A percentile compares a stretch with the other conserved stretches of the same genome.
phyloP scores from a whole-genome alignment of 2,329 filamentous ascomycete species.

The Tricladium varicosporioides region DNA sequence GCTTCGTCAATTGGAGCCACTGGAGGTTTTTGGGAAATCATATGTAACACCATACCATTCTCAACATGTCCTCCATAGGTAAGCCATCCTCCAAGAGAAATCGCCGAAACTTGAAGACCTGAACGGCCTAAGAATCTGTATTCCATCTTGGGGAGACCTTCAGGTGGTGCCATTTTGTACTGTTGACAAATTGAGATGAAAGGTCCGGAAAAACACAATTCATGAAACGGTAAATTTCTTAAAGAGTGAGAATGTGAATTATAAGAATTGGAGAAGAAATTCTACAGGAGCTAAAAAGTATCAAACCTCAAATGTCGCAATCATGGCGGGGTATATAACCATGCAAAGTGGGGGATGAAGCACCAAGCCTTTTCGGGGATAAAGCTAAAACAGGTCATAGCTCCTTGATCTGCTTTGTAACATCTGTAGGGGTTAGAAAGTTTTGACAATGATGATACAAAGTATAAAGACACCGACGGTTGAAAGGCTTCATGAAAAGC shows the following conservation, averaged over 20 bases:
- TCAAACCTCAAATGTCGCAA: conserved; percentile 7
- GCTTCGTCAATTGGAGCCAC: conserved; percentile 6
- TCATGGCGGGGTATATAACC: conserved; percentile 5
- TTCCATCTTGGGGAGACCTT: conserved; percentile 55
- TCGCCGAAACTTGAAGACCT: conserved; percentile 71
- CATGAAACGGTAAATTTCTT: neutral
- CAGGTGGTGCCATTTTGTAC: conserved; percentile 34
- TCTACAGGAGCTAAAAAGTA: too few species aligned
- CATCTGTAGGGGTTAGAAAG: too few species aligned
- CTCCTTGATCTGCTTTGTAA: too few species aligned
- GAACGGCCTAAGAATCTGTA: conserved; percentile 71
- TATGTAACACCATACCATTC: conserved; percentile 54
- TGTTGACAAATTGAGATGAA: neutral
- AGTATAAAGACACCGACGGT: too few species aligned
- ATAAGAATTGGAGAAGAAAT: too few species aligned
- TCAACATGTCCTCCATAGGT: conserved; percentile 74
- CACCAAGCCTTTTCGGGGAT: neutral
- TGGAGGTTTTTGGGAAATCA: neutral
- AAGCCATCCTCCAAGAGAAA: conserved; percentile 70
- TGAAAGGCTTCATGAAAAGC: too few species aligned
- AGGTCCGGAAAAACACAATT: neutral
- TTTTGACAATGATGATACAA: too few species aligned
- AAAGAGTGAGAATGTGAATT: too few species aligned
- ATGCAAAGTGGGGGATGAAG: conserved; percentile 1
- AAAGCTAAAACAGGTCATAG: too few species aligned